Evolutionary conservation across 441 rosid species (phyloP).

Genomic region (Adansonia gregorii): DNA sequence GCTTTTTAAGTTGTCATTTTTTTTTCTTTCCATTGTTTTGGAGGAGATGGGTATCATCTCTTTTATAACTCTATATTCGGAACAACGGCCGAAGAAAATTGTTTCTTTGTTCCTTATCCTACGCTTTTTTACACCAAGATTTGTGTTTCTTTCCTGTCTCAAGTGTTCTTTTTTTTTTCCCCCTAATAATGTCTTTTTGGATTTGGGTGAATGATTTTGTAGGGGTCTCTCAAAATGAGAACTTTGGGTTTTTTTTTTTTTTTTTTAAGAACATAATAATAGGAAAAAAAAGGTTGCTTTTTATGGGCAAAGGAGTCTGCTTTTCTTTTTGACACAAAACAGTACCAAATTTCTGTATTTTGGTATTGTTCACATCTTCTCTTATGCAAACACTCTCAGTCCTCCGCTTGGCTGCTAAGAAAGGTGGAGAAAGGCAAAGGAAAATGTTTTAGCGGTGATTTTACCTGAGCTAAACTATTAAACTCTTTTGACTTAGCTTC

Average conservation of each 20-base stretch:
- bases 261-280: neutral
- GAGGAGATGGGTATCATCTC: neutral
- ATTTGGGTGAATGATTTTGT: constrained; percentile 18
- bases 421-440: constrained; percentile 28
- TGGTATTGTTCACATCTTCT: constrained; percentile 11
- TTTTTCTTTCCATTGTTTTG: neutral
- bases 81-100: constrained; percentile 4
- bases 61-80: constrained; percentile 10
- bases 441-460: constrained; percentile 7
- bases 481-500: neutral
- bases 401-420: constrained; percentile 33
- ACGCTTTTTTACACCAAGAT: neutral
- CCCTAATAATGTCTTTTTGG: constrained; percentile 17
- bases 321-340: constrained; percentile 16
- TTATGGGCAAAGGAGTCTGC: constrained; percentile 31
- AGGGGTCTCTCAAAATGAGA: constrained; percentile 21
- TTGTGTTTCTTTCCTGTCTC: neutral
- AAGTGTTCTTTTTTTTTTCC: neutral
- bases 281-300: constrained; percentile 27
- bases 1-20: neutral
- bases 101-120: neutral
- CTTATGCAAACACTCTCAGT: constrained; percentile 3
- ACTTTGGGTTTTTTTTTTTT: constrained; percentile 15
- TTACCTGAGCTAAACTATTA: constrained; percentile 11
- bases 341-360: constrained; percentile 8